Evolutionary conservation across 768 basidiomycete genomes (phyloP), one percentile per base, ranked within the genome.

Genomic region (Mycena maculata): DNA sequence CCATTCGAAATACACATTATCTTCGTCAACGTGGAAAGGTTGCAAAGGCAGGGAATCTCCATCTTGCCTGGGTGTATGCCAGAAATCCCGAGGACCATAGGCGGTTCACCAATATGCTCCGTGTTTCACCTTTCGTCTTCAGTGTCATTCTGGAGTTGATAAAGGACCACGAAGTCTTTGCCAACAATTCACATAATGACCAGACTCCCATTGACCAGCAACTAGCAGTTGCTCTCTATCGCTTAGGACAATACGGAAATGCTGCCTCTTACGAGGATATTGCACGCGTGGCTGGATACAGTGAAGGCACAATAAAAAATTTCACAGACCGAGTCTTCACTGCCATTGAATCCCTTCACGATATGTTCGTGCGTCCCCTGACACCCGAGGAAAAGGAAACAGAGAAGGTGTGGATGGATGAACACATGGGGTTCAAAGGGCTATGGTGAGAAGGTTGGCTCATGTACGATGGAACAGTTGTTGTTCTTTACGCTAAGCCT

Each of bases 391-490:
- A 81, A 53, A 80, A 78, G 61, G 80, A 80, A 38, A 39, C 22
- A 1, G 78, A 81, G 48, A 81, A 82, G 67, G 15, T 30, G 16
- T 82, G 79, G 80, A 75, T 82, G 6, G 79, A 79, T 36, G 12
- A 75, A 1, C 75, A 75, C 36, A 18, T 80, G 13, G 77, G 76
- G 2, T 81, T 78, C 47, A 30, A 45, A 31, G 77, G 77, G 18
- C n/a, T 70, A 8, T 81, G 78, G 79, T 59, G 76, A 18, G 79
- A 82, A 8, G 80, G 80, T 2, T 82, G 74, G 72, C 36, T 79
- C 1, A 80, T 78, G 74, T 78, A 79, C 57, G 78, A 80, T 72
- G 79, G 79, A 1, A 81, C 78, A 0, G 76, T 77, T 62, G 73
- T 80, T 15, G 71, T 72, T 11, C 72, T 79, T 2, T 76, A 71